Conservation (phyloP, 2,329 filamentous ascomycete species). For the Sporothrix inflata region DNA sequence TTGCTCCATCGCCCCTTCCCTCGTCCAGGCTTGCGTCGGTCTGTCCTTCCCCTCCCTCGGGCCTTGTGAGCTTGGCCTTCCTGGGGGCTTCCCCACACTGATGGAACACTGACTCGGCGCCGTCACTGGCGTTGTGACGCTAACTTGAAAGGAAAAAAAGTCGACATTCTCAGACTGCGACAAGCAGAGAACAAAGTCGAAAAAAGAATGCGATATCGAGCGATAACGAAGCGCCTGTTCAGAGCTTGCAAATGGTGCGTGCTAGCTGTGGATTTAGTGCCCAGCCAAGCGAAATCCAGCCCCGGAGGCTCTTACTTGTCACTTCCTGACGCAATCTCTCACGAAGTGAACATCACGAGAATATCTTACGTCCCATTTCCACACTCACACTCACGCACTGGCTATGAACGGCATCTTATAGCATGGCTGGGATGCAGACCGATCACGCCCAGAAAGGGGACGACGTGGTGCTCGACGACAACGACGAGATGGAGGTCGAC, state of each 20-base stretch:
- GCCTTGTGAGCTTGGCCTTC: too few species aligned
- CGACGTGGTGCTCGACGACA: neutral
- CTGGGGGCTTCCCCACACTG: conserved; percentile 10
- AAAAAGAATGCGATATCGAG: neutral
- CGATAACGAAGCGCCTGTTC: neutral
- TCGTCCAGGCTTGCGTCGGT: neutral
- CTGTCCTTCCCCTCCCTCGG: conserved; percentile 2
- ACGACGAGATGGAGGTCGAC: neutral
- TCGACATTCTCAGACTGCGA: neutral
- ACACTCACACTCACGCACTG: neutral
- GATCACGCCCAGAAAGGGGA: neutral
- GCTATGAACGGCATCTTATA: neutral
- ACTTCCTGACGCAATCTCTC: neutral
- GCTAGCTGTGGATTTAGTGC: neutral
- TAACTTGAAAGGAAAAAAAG: neutral
- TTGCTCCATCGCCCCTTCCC: conserved; percentile 14
- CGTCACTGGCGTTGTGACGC: neutral
- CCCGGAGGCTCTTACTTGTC: too few species aligned
- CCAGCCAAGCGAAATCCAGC: neutral
- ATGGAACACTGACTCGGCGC: neutral
- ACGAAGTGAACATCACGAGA: neutral
- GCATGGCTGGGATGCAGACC: neutral
- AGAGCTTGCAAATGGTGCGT: neutral
- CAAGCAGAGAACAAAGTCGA: neutral
- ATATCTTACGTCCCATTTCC: too few species aligned